Evolutionary conservation across 2,329 filamentous ascomycete species (phyloP), one percentile per base, ranked within the genome.

Genomic region (Fusarium heterosporum): DNA sequence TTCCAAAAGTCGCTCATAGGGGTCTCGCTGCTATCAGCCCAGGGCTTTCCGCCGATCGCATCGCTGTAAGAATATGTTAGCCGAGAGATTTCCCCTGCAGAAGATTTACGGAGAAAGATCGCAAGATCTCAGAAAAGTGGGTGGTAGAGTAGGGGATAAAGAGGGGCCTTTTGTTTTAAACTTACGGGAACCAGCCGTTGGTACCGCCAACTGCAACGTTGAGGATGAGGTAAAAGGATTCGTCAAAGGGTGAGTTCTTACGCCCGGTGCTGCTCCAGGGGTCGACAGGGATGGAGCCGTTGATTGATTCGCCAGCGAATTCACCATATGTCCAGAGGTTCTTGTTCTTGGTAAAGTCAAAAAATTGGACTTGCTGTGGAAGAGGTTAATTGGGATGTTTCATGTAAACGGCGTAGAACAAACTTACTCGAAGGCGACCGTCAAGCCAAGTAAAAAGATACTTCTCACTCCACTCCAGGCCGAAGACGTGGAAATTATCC

Each of bases 391-490:
- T 5, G 22, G 22, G 11, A 6, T 3, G 13, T 2, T 34, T 4
- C 6, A 8, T 36, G 17, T 7, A 0, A 45, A 6, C 12, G 14
- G 2, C 16, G 4, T 58, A 9, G 60, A 50, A 39, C 64, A 74
- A 1, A 56, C 77, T 68, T 58, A 79, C 76, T 61, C 78, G 73
- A 12, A 81, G 75, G 3, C 79, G 77, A 42, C 75, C 78, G 61
- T 85, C 81, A 8, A 85, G 74, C 69, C 82, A 85, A 4, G 81
- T 83, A 73, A 82, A 85, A 14, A 85, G 74, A 71, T 85, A 84
- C 46, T 83, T 80, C 61, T 82, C 77, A 22, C 76, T 78, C 84
- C 84, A 85, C 67, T 85, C 82, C 7, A 85, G 59, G 1, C 83
- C 84, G 55, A 80, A 86, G 1, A 80, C 85, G 69, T 85, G 81